phyloP scores from a whole-genome alignment of 176 grass and related monocot species.

The Oryza meridionalis region DNA sequence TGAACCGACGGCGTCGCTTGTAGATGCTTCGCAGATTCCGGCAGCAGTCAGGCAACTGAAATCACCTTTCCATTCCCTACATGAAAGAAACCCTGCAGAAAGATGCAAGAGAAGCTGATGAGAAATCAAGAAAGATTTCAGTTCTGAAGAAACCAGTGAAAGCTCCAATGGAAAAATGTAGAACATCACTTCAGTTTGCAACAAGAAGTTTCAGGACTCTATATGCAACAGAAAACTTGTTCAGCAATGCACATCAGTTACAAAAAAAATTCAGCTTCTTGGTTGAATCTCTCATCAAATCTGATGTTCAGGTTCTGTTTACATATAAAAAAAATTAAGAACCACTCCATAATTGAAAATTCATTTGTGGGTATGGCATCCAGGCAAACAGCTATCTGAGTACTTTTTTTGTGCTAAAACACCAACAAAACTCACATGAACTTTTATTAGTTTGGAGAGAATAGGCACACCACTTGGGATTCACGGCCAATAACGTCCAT shows the following conservation, averaged over 20 bases:
- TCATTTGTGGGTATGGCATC: neutral
- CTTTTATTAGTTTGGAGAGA: neutral
- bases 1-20: slow-evolving; percentile 34
- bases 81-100: slow-evolving; percentile 54
- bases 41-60: slow-evolving; percentile 2
- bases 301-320: neutral
- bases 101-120: neutral
- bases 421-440: neutral
- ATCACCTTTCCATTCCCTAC: slow-evolving; percentile 33
- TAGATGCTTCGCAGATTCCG: slow-evolving; percentile 6
- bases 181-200: neutral
- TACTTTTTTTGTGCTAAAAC: neutral
- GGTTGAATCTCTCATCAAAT: slow-evolving; percentile 15
- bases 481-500: slow-evolving; percentile 7
- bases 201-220: neutral
- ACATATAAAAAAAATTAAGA: neutral
- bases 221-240: neutral
- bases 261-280: slow-evolving; percentile 3
- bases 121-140: slow-evolving; percentile 19
- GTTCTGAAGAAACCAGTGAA: neutral
- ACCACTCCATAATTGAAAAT: neutral
- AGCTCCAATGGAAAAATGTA: neutral
- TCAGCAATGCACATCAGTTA: neutral
- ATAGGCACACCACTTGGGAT: neutral
- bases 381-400: neutral